Base-by-base conservation (phyloP, 2,329 filamentous ascomycete genomes). In the Ophiostoma angusticollis region DNA sequence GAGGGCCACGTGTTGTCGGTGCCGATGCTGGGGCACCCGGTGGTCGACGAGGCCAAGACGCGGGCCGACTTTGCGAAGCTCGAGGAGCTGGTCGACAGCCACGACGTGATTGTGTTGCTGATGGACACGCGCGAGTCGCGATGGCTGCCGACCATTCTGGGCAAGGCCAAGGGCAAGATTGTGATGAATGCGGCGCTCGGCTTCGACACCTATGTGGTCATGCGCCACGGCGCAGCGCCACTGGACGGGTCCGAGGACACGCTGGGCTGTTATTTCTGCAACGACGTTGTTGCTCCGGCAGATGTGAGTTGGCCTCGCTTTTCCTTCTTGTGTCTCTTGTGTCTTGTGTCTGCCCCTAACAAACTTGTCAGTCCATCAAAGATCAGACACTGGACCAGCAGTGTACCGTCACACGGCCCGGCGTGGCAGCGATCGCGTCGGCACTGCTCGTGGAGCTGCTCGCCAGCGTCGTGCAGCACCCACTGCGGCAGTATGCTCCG, bases 221-320 rank as follows among this genome's bases (percentile, higher is more conserved):
- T 98, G 91, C 76, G 91, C 41, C 91, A 98, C 58, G 91, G 91
- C 2, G 68, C 84, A 6, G 72, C 75, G 49, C 65, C 67, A 4
- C 57, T 61, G 30, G 63, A 67, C 36, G 65, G 72, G 9, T 68
- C 62, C n/a, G 66, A 74, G 39, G 65, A 75, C 37, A 76, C 84
- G 19, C 67, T 96, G 19, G 91, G 91, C 9, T 98, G 91, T 60
- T 98, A 98, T 58, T 98, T 96, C 60, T 98, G 91, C 62, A 96
- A 93, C 52, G 91, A 98, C 56, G 89, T 98, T 19, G 89, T 96
- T 35, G 84, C 89, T 6, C 91, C 91, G 17, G 80, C 80, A 45
- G 85, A 96, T 63, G 87, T 93, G 64, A 75, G 80, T 70, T 27
- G n/a, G n/a, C n/a, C n/a, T n/a, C n/a, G n/a, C 9, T 21, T 9